These are phyloP conservation scores for Quercus rubra DNA, from an alignment of 306 rosid genomes.

Conservation along the genomic window DNA sequence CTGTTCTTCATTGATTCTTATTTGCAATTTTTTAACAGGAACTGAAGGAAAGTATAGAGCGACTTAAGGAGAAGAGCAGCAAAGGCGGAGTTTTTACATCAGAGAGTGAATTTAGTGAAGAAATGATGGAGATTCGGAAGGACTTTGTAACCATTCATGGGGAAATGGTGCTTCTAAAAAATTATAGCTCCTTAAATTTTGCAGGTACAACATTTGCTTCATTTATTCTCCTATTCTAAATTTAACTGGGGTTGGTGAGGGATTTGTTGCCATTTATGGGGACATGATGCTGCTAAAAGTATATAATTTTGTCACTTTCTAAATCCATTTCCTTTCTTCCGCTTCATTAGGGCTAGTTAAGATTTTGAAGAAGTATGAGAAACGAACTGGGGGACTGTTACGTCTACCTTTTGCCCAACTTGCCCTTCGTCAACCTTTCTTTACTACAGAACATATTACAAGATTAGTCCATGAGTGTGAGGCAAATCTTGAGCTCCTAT, in stretches of 20 bases:
- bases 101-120: slow-evolving; percentile 83
- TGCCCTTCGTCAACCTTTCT: slow-evolving; percentile 84
- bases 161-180: slow-evolving; percentile 93
- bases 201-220: slow-evolving; percentile 53
- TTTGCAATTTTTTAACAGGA: slow-evolving; percentile 48
- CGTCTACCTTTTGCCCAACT: slow-evolving; percentile 74
- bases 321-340: slow-evolving; percentile 20
- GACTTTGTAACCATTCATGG: slow-evolving; percentile 97
- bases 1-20: slow-evolving; percentile 18
- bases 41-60: slow-evolving; percentile 82
- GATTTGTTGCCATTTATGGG: slow-evolving; percentile 2
- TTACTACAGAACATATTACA: slow-evolving; percentile 78
- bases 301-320: slow-evolving; percentile 1
- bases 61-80: slow-evolving; percentile 63
- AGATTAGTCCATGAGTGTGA: slow-evolving; percentile 80
- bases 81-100: slow-evolving; percentile 47
- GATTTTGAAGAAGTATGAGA: slow-evolving; percentile 91
- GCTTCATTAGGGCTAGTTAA: slow-evolving; percentile 72
- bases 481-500: slow-evolving; percentile 86
- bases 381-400: slow-evolving; percentile 82
- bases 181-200: slow-evolving; percentile 91
- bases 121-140: slow-evolving; percentile 91
- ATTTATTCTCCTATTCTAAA: not conserved
- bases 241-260: slow-evolving; percentile 7
- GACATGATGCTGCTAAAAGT: slow-evolving; percentile 17